phyloP scores from a whole-genome alignment of 345 rosid species.

The Lepidium aucheri region DNA sequence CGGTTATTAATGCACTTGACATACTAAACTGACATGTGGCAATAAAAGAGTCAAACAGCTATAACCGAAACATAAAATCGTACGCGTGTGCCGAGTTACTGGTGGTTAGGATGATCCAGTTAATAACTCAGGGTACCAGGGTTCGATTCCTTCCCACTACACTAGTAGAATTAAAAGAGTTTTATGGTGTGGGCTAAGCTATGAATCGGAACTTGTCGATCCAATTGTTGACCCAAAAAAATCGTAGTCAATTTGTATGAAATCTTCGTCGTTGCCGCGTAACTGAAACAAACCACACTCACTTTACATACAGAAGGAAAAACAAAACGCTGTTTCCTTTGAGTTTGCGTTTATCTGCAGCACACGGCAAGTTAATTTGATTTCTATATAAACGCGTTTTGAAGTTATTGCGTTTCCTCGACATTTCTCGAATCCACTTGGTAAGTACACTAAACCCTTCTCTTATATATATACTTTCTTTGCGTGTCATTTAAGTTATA shows the following conservation, averaged over 20 bases:
- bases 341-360: neutral
- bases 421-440: neutral
- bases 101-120: too few relatives aligned
- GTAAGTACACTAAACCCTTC: neutral
- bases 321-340: neutral
- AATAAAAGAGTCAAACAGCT: neutral
- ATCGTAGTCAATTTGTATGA: neutral
- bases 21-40: neutral
- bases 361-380: conserved; percentile 23
- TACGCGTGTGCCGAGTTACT: too few relatives aligned
- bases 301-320: conserved; percentile 9
- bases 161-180: too few relatives aligned
- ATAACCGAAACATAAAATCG: neutral
- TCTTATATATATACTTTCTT: neutral
- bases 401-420: neutral
- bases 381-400: conserved; percentile 12
- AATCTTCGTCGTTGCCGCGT: conserved; percentile 11
- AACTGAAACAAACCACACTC: neutral
- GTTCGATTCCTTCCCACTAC: too few relatives aligned
- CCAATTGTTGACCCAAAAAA: too few relatives aligned
- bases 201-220: too few relatives aligned
- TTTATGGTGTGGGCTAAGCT: too few relatives aligned
- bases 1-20: neutral
- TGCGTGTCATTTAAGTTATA: too few relatives aligned
- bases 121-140: too few relatives aligned